These are phyloP conservation scores for Cercospora brassicicola DNA, from an alignment of 2,329 filamentous ascomycete species.

Conservation along the genomic window DNA sequence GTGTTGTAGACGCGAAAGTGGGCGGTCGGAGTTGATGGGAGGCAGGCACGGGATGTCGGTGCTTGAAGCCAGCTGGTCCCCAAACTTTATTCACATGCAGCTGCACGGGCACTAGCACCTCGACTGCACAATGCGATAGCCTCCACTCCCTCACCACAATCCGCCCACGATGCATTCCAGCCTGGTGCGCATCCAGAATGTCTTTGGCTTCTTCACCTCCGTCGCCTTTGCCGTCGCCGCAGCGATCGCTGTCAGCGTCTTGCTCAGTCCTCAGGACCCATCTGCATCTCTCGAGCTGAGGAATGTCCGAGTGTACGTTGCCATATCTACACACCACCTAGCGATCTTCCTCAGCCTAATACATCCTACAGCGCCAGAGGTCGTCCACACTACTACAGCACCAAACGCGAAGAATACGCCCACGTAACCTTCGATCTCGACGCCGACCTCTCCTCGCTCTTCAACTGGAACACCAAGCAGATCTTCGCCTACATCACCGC, in stretches of 20 bases:
- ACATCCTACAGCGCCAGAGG: conserved; percentile 71
- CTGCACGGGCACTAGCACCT: not conserved
- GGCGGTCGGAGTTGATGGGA: not conserved
- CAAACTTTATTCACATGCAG: not conserved
- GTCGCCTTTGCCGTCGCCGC: conserved; percentile 79
- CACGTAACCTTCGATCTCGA: conserved; percentile 91
- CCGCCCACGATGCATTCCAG: conserved; percentile 75
- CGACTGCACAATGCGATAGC: not conserved
- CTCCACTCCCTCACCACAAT: not conserved
- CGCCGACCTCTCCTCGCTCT: conserved; percentile 85
- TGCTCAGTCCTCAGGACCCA: conserved; percentile 69
- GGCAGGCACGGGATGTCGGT: not conserved
- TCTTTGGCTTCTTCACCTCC: conserved; percentile 97
- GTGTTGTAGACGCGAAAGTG: not conserved
- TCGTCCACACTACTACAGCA: conserved; percentile 91
- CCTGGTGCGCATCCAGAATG: conserved; percentile 80
- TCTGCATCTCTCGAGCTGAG: conserved; percentile 64
- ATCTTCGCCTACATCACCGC: conserved; percentile 95
- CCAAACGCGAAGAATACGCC: conserved; percentile 92
- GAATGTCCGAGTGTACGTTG: conserved; percentile 79
- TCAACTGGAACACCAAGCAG: conserved; percentile 99
- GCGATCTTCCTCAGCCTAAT: not conserved
- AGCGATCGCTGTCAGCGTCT: conserved; percentile 77
- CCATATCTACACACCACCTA: not conserved
- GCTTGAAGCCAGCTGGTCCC: conserved; percentile 2